Evolutionary conservation across 2,329 filamentous ascomycete genomes (phyloP).

Genomic region (Chaetothyriales sp.): DNA sequence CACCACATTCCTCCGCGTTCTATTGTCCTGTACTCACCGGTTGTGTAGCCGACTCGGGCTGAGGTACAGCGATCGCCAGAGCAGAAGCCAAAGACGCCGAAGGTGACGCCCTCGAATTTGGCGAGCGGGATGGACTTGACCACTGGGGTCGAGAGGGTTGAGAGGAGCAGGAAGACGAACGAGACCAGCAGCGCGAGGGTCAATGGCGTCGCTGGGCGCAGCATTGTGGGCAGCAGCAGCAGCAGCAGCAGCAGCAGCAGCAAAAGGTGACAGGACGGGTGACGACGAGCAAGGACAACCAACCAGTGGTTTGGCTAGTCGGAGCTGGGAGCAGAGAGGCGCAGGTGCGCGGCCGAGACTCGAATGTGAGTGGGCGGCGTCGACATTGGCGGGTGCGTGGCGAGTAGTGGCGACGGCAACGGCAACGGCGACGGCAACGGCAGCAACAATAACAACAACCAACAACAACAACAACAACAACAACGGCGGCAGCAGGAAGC

Average conservation of each 20-base stretch:
- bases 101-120: slow-evolving; percentile 58
- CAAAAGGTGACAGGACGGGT: no score
- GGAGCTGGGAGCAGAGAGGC: not conserved
- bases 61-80: slow-evolving; percentile 46
- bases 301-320: not conserved
- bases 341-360: not conserved
- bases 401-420: not conserved
- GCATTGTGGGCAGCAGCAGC: slow-evolving; percentile 41
- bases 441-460: no score
- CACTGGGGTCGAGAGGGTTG: slow-evolving; percentile 81
- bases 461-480: not conserved
- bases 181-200: slow-evolving; percentile 70
- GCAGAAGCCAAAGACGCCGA: slow-evolving; percentile 90
- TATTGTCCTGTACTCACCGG: slow-evolving; percentile 53
- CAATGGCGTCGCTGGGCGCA: slow-evolving; percentile 84
- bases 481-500: no score
- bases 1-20: no score
- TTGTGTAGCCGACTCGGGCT: slow-evolving; percentile 72
- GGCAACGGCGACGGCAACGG: not conserved
- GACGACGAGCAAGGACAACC: not conserved
- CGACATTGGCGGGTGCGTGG: not conserved
- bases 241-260: no score
- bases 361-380: not conserved
- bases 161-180: slow-evolving; percentile 71
- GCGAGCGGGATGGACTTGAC: slow-evolving; percentile 74